Evolutionary conservation across 768 basidiomycete genomes (phyloP), one percentile per base, ranked within the genome.

Genomic region (Hebeloma cylindrosporum): DNA sequence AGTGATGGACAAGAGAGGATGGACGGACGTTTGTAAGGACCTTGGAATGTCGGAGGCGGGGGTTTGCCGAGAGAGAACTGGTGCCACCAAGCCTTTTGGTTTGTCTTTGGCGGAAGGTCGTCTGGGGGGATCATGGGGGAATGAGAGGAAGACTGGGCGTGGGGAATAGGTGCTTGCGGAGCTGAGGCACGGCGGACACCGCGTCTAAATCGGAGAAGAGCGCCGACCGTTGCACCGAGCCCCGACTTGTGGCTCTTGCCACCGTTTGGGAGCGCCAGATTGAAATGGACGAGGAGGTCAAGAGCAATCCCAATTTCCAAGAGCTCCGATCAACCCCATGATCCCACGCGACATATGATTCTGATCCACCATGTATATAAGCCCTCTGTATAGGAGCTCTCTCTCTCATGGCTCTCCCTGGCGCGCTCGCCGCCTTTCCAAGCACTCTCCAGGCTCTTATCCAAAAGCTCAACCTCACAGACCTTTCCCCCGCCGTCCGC

Each of bases 41-140:
- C 53, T 27, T 46, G 50, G 5, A 51, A 28, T 16, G 78, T 83
- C 69, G 82, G 88, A 11, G 72, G 51, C 52, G 72, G 77, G 61
- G 85, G 84, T 1, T 75, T 71, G n/a, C n/a, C n/a, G 48, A 80
- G 76, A 3, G 78, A 81, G 54, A 92, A 88, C 53, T 82, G 79
- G 34, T 79, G 76, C 85, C 89, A 89, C 89, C 90, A 93, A 7
- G 88, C 78, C 68, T 82, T 85, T 38, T 88, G 77, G 47, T 68
- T 78, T 1, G 80, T 78, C 50, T 74, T 83, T 7, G 74, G 73
- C 18, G 72, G 46, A 29, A 43, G 40, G 22, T 37, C 18, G 40
- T 43, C 45, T 26, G 52, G 47, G 28, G 56, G 50, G 20, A 56
- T 39, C 48, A 52, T 48, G 47, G 48, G 26, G 20, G 38, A 29